Evolutionary conservation across 495 filamentous ascomycete species (phyloP), one percentile per base, ranked within the genome.

Genomic region (Penicillium alfredii): DNA sequence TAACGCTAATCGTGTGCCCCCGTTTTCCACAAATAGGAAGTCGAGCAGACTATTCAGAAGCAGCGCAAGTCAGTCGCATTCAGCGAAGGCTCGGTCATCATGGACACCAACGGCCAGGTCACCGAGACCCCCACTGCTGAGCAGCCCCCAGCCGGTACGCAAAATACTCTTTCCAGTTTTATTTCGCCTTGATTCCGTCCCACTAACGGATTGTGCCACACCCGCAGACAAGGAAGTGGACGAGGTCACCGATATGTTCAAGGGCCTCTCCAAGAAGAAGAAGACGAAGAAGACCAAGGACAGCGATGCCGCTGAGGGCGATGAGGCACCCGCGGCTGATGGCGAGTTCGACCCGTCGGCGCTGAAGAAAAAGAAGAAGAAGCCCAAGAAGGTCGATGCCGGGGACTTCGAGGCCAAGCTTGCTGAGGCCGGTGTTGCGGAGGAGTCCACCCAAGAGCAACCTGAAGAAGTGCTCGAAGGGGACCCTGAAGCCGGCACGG

Each of bases 321-420:
- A 68, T 21, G 80, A 76, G 16, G 72, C 65, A 6, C 69, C 77
- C 45, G 78, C 69, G 12, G 81, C 68, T 24, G 73, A 85, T 41
- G 76, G 66, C 47, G 78, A 82, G 35, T 72, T 90, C 50, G 85
- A 93, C 65, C 76, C 84, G 18, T 74, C 77, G 36, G 70, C 72
- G 16, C 69, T 93, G 68, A 94, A 94, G 71, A 95, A 94, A 61
- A 94, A 94, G 74, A 94, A 95, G 80, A 90, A 86, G 78, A 90
- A 90, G 79, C 53, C 68, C 41, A 72, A 77, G 57, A 86, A 84
- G 69, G 65, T 57, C 33, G 78, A 77, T 38, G 74, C 81, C 13
- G 76, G 80, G 25, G 84, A 94, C 48, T 86, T 96, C 51, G 86
- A 88, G 35, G 79, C 77, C 24, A 78, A 88, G 57, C 76, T 88